Evolutionary conservation across 1,139 yeast species (phyloP), one percentile per base, ranked within the genome.

Genomic region (Hyphopichia burtonii): DNA sequence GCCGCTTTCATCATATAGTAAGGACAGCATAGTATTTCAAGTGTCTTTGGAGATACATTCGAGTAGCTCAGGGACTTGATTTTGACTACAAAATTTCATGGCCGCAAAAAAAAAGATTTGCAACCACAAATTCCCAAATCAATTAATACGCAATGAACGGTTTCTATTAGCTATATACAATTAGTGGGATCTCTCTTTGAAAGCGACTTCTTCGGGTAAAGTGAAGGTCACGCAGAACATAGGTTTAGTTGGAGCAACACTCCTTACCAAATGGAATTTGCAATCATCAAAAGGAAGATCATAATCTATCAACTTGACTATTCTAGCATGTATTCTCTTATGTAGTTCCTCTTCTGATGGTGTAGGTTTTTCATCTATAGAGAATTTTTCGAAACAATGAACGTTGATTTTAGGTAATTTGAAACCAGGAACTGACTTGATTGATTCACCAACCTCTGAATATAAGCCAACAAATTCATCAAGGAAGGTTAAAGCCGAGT

Each of bases 191-290:
- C 31, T 20, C 10, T 51, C 53, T 47, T 53, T 63, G 48, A 82
- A 84, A 2, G 96, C 96, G 28, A 91, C 89, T 46, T 78, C 84
- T 45, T 72, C 73, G 0, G 99, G 99, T 34, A 93, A 71, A 52
- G 65, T 64, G 64, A 91, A 90, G 9, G 91, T 72, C 4, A 88
- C 87, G 61, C 98, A 90, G 59, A 80, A 91, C 99, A 93, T 93
- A 28, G 93, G 93, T 60, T 93, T 94, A 2, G 97, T 89, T 2
- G 99, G 99, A 0, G 99, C 93, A 12, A 94, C 99, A 59, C 83
- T 83, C 56, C 99, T 79, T 12, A 94, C 99, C 50, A 85, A 68
- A 58, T 91, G 98, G 63, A 90, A 86, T 1, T 65, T 57, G 35
- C 86, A 67, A 0, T 65, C 56, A 5, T 70, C 71, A 18, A 75